phyloP scores from a whole-genome alignment of 2,329 filamentous ascomycete species.

The Monosporascus sp. region DNA sequence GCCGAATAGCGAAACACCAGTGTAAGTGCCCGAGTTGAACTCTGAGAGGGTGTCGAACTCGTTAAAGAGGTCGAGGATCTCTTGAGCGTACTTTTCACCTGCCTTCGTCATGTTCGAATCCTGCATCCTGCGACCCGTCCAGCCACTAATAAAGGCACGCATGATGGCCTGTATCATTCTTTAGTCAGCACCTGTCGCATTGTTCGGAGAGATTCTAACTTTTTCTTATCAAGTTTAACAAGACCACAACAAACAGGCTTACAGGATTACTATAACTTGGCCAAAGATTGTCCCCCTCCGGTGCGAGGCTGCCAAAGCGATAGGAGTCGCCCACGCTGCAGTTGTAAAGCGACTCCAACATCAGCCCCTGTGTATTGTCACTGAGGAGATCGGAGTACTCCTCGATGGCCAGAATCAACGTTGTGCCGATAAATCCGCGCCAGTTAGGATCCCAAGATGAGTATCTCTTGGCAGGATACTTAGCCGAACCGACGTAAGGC shows the following conservation, averaged over 20 bases:
- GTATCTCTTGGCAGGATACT: conserved; percentile 35
- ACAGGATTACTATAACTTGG: conserved; percentile 56
- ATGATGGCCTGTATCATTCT: conserved; percentile 38
- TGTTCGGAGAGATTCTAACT: not conserved
- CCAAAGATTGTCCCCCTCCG: conserved; percentile 52
- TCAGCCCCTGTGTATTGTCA: conserved; percentile 32
- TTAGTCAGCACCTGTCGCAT: not conserved
- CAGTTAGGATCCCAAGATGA: conserved; percentile 58
- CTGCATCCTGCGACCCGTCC: conserved; percentile 49
- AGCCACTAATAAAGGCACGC: conserved; percentile 57
- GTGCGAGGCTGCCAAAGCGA: conserved; percentile 53
- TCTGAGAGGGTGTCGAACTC: conserved; percentile 53
- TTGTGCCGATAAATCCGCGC: conserved; percentile 58
- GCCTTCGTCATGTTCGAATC: conserved; percentile 55
- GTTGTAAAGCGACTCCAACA: conserved; percentile 50
- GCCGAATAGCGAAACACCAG: conserved; percentile 55
- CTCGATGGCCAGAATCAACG: conserved; percentile 54
- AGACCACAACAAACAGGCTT: conserved; percentile 5
- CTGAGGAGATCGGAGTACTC: conserved; percentile 48
- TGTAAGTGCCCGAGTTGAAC: conserved; percentile 60
- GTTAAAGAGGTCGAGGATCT: conserved; percentile 54
- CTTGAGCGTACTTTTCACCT: conserved; percentile 51
- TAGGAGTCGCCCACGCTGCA: conserved; percentile 56
- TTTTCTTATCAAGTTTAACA: not conserved
- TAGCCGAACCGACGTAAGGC: conserved; percentile 47